Evolutionary conservation across 139 green algal species (phyloP).

Genomic region (Chlamydomonas sp.): DNA sequence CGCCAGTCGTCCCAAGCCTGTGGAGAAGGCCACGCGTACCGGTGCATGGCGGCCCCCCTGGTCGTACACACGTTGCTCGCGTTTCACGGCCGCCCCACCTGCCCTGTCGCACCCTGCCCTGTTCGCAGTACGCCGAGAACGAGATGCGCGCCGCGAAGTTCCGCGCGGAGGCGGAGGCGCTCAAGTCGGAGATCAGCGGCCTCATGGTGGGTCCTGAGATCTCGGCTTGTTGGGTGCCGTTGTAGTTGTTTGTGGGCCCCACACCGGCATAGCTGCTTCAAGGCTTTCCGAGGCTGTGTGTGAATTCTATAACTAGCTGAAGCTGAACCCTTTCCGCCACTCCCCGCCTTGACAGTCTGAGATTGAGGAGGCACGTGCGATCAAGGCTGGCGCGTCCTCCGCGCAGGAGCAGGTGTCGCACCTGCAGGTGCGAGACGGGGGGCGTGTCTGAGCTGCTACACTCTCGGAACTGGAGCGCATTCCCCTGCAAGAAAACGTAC

Average conservation of each 20-base stretch:
- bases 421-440: slow-evolving; percentile 16
- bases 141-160: slow-evolving; percentile 10
- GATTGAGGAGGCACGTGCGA: neutral
- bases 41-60: too few species aligned
- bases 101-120: neutral
- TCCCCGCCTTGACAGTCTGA: neutral
- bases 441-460: neutral
- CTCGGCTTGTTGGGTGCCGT: neutral
- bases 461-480: neutral
- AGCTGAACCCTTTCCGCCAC: too few species aligned
- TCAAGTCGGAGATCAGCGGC: neutral
- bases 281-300: too few species aligned
- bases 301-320: too few species aligned
- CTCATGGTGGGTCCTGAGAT: neutral
- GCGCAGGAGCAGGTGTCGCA: slow-evolving; percentile 22
- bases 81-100: neutral
- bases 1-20: too few species aligned
- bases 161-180: neutral
- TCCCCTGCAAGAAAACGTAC: too few species aligned
- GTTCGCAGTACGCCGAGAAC: slow-evolving; percentile 5
- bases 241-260: too few species aligned
- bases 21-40: too few species aligned
- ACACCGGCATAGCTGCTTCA: too few species aligned
- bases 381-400: too few species aligned
- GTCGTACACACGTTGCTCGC: too few species aligned